Conservation (phyloP, 2,329 filamentous ascomycete species). For the Aspergillus sp. region DNA sequence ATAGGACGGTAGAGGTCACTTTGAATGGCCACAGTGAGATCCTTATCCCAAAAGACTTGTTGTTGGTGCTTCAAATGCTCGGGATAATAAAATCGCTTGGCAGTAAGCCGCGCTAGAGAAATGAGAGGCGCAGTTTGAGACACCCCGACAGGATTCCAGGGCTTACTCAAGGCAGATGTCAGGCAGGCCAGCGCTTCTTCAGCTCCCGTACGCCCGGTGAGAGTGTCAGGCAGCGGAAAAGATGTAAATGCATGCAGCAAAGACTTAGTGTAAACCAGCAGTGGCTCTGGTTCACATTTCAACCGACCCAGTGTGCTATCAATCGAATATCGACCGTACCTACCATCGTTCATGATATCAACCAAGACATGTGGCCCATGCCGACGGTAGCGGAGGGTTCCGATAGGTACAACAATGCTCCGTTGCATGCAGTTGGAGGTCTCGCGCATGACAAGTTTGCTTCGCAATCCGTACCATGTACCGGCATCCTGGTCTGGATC, state of each 20-base stretch:
- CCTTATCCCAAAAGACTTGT: slow-evolving; percentile 41
- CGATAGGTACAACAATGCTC: slow-evolving; percentile 57
- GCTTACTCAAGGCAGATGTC: slow-evolving; percentile 50
- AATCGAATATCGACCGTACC: slow-evolving; percentile 53
- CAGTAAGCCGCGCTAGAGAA: slow-evolving; percentile 35
- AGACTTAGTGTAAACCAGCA: slow-evolving; percentile 56
- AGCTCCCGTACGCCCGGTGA: slow-evolving; percentile 59
- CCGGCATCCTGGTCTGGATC: slow-evolving; percentile 60
- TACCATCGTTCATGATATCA: slow-evolving; percentile 31
- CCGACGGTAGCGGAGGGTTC: slow-evolving; percentile 30
- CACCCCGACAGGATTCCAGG: slow-evolving; percentile 42
- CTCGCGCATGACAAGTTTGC: slow-evolving; percentile 58
- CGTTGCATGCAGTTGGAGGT: slow-evolving; percentile 38
- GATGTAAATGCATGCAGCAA: slow-evolving; percentile 62
- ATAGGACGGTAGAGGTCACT: slow-evolving; percentile 30
- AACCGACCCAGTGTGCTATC: slow-evolving; percentile 57
- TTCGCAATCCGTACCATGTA: slow-evolving; percentile 58
- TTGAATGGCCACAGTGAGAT: slow-evolving; percentile 42
- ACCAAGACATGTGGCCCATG: slow-evolving; percentile 46
- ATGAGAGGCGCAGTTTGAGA: slow-evolving; percentile 12
- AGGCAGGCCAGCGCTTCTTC: slow-evolving; percentile 59
- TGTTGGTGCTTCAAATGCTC: slow-evolving; percentile 43
- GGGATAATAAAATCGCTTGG: slow-evolving; percentile 46
- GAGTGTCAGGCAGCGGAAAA: slow-evolving; percentile 54
- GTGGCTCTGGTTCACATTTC: slow-evolving; percentile 57